Conservation (phyloP, 176 grass and related monocot species). For the Poa pratensis region DNA sequence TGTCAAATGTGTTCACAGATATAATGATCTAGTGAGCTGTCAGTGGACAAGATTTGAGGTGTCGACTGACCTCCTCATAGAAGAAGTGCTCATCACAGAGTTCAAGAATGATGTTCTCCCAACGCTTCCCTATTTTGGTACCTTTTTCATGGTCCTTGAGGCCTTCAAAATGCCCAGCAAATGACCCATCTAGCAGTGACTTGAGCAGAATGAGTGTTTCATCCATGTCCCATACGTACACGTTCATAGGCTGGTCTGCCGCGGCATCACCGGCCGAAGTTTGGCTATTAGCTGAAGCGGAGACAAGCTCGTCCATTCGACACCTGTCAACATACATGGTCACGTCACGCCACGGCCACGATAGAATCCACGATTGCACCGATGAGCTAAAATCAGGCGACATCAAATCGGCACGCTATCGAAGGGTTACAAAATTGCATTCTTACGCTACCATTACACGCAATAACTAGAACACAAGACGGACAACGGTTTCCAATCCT, state of each 20-base stretch:
- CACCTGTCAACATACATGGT: not conserved
- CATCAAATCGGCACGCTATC: not conserved
- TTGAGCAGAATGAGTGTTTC: slow-evolving; percentile 95
- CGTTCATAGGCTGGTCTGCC: slow-evolving; percentile 43
- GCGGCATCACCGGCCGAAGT: not conserved
- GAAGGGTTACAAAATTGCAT: not conserved
- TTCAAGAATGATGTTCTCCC: slow-evolving; percentile 87
- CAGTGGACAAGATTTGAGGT: not conserved
- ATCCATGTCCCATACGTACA: slow-evolving; percentile 97
- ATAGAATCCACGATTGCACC: not conserved
- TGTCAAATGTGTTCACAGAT: not conserved
- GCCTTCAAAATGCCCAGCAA: slow-evolving; percentile 66
- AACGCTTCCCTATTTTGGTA: slow-evolving; percentile 74
- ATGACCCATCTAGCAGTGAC: slow-evolving; percentile 83
- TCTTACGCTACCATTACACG: not conserved
- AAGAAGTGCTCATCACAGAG: slow-evolving; percentile 85
- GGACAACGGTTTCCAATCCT: not conserved
- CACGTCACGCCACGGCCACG: not conserved
- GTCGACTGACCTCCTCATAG: slow-evolving; percentile 78
- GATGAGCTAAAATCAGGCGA: not conserved
- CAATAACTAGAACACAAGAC: not conserved
- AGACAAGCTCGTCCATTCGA: slow-evolving; percentile 34
- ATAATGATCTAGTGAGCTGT: not conserved
- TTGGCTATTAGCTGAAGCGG: slow-evolving; percentile 22
- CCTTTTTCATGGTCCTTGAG: slow-evolving; percentile 69